A percentile compares a stretch with the other conserved stretches of the same genome.
These are phyloP conservation scores for Phytopythium boreale DNA, from an alignment of 352 stramenopile species.

Conservation along the genomic window DNA sequence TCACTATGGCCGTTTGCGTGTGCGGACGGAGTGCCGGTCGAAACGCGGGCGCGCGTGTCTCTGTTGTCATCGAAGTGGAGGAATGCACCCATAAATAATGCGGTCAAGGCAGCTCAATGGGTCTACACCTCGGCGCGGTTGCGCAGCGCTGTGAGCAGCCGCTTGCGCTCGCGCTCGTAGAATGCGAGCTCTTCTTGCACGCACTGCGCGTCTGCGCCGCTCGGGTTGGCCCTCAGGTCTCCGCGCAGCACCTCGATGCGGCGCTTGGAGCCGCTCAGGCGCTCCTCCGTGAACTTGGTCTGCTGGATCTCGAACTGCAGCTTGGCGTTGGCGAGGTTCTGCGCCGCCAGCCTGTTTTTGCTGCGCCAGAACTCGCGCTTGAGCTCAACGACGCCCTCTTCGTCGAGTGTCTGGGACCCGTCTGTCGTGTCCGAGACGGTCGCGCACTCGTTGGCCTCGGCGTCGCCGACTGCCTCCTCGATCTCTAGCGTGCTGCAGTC, in stretches of 20 bases:
- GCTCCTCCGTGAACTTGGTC: slow-evolving; percentile 16
- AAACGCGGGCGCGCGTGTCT: neutral
- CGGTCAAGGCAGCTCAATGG: too few species aligned
- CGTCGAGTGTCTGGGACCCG: neutral
- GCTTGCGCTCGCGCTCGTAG: slow-evolving; percentile 15
- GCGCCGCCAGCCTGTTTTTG: slow-evolving; percentile 15
- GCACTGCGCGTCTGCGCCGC: neutral
- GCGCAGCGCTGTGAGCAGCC: slow-evolving; percentile 8
- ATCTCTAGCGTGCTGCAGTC: slow-evolving; percentile 3
- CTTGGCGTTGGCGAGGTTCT: slow-evolving; percentile 17
- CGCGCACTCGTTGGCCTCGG: neutral
- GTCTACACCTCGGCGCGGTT: neutral
- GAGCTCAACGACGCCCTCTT: slow-evolving; percentile 4
- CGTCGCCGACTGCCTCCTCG: neutral
- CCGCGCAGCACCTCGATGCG: slow-evolving; percentile 17
- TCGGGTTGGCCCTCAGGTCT: slow-evolving; percentile 6
- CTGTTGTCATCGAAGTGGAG: neutral
- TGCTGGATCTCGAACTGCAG: slow-evolving; percentile 20
- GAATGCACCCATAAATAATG: too few species aligned
- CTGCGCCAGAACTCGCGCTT: slow-evolving; percentile 16
- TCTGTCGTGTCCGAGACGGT: slow-evolving; percentile 5
- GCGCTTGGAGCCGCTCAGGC: slow-evolving; percentile 18
- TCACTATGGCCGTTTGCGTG: too few species aligned
- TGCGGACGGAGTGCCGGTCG: too few species aligned
- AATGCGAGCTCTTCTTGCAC: slow-evolving; percentile 12